phyloP scores from a whole-genome alignment of 169 alveolate species.

The Sarcocystis neurona region DNA sequence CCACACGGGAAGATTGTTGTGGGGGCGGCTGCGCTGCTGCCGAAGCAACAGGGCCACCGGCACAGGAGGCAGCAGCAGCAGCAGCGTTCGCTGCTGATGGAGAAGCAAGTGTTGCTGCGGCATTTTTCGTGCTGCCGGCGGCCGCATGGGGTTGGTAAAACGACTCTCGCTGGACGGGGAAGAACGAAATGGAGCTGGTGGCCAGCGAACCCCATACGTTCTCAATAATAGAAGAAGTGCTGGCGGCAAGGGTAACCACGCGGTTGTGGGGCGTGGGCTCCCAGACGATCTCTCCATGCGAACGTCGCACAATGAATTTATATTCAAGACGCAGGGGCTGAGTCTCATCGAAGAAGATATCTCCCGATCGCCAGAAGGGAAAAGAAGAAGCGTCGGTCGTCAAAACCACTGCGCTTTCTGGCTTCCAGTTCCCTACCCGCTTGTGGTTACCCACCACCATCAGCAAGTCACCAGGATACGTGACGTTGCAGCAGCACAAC shows the following conservation, averaged over 20 bases:
- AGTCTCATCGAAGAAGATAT: slow-evolving; percentile 41
- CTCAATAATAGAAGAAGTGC: slow-evolving; percentile 33
- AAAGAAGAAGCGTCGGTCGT: slow-evolving; percentile 68
- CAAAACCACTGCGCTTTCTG: slow-evolving; percentile 58
- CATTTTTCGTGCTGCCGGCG: background rate
- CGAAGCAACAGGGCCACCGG: too few relatives aligned
- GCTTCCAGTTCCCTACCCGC: slow-evolving; percentile 69
- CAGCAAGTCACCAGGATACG: slow-evolving; percentile 71
- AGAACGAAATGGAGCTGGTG: slow-evolving; percentile 47
- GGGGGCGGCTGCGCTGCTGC: too few relatives aligned
- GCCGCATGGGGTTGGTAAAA: background rate
- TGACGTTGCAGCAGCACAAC: slow-evolving; percentile 69
- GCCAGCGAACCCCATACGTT: slow-evolving; percentile 68
- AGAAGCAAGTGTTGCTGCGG: too few relatives aligned
- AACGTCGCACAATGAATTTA: slow-evolving; percentile 64
- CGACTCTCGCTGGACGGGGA: slow-evolving; percentile 25
- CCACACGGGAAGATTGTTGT: too few relatives aligned
- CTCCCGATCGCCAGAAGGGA: slow-evolving; percentile 70
- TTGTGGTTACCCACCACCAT: slow-evolving; percentile 67
- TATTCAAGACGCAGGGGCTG: slow-evolving; percentile 65
- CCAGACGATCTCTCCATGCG: slow-evolving; percentile 61
- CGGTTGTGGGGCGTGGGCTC: slow-evolving; percentile 69
- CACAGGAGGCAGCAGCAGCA: too few relatives aligned
- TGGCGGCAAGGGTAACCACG: slow-evolving; percentile 56
- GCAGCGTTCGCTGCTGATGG: background rate